phyloP scores from a whole-genome alignment of 176 grass and related monocot species.

The Paspalum notatum region DNA sequence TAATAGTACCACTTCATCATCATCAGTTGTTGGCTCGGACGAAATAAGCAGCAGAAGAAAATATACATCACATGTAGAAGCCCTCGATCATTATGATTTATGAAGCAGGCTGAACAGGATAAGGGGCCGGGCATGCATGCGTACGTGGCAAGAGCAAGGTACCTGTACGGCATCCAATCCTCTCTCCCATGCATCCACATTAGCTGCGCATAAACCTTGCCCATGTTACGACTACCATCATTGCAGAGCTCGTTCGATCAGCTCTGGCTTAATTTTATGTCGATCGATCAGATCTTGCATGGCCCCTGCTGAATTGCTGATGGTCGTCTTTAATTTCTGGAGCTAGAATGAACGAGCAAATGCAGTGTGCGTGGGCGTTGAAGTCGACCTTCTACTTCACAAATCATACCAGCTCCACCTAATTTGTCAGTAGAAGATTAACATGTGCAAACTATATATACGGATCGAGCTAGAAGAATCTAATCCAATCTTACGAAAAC shows the following conservation, averaged over 20 bases:
- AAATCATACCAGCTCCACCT: not conserved
- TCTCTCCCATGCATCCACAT: not conserved
- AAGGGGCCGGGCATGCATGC: no score
- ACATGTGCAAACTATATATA: not conserved
- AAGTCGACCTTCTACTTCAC: constrained; percentile 11
- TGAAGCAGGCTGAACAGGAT: no score
- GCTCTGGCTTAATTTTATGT: constrained; percentile 10
- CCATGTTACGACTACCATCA: constrained; percentile 7
- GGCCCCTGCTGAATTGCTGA: not conserved
- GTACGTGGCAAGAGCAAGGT: no score
- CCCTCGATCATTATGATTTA: no score
- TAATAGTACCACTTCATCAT: not conserved
- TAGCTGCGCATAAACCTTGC: constrained; percentile 8
- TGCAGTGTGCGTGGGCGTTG: not conserved
- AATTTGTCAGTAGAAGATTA: not conserved
- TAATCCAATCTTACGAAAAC: not conserved
- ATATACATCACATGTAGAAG: no score
- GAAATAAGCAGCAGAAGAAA: no score
- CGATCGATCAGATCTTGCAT: no score
- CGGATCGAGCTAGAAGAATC: no score
- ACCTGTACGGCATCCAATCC: no score
- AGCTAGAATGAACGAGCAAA: constrained; percentile 21
- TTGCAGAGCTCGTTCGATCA: not conserved
- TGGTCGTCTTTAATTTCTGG: constrained; percentile 33
- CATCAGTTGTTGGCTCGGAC: no score